Conservation (phyloP, 345 rosid genomes). For the Trapa incisa region DNA sequence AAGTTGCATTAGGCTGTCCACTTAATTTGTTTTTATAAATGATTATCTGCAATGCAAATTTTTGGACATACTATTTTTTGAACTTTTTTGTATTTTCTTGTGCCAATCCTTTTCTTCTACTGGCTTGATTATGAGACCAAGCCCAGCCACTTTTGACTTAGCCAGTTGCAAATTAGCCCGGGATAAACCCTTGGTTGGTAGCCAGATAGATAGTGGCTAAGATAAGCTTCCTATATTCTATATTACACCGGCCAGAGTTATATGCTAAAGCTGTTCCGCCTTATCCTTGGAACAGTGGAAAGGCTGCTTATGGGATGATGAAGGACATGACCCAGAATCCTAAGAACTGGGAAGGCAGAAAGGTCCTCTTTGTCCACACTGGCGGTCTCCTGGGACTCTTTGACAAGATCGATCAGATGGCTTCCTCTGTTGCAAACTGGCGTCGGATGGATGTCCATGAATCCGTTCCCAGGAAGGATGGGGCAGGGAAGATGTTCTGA, state of each 20-base stretch:
- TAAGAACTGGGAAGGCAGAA: slow-evolving; percentile 67
- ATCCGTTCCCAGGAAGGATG: slow-evolving; percentile 58
- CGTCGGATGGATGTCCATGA: slow-evolving; percentile 61
- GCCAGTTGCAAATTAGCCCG: not conserved
- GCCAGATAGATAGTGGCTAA: not conserved
- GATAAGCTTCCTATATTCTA: not conserved
- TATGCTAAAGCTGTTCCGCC: not conserved
- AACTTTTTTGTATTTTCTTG: not conserved
- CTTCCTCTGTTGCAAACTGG: slow-evolving; percentile 52
- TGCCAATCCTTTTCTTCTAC: not conserved
- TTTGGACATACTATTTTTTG: not conserved
- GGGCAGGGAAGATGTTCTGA: slow-evolving; percentile 76
- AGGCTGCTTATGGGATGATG: slow-evolving; percentile 71
- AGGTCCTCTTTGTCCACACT: slow-evolving; percentile 69
- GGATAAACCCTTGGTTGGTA: not conserved
- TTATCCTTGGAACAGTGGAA: slow-evolving; percentile 36
- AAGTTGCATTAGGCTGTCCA: not conserved
- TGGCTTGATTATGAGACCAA: not conserved
- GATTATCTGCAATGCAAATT: not conserved
- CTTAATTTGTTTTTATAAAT: too few species aligned
- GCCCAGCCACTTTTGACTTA: not conserved
- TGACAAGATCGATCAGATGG: slow-evolving; percentile 73
- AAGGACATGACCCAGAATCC: slow-evolving; percentile 74
- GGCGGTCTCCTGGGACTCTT: slow-evolving; percentile 75
- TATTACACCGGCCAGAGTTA: not conserved